These are phyloP conservation scores for Suhomyces taliae DNA, from an alignment of 1,139 yeast species.

Conservation along the genomic window DNA sequence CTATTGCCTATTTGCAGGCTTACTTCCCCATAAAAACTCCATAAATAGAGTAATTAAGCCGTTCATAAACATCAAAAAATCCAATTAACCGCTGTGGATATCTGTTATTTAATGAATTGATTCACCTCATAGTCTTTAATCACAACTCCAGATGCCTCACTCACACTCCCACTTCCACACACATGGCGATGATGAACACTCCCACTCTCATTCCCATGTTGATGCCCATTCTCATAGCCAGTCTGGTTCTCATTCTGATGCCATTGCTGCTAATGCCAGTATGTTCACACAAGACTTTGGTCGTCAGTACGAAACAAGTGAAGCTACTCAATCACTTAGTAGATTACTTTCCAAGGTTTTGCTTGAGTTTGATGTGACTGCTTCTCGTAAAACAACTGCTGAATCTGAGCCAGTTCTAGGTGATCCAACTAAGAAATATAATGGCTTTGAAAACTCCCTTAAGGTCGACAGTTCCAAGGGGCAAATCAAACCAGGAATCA, in stretches of 20 bases:
- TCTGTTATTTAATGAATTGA: no score
- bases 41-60: no score
- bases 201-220: no score
- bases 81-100: no score
- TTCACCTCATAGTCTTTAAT: no score
- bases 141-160: no score
- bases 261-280: constrained; percentile 27
- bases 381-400: constrained; percentile 13
- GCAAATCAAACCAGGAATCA: constrained; percentile 27
- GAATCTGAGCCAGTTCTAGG: constrained; percentile 19
- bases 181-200: no score
- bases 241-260: not conserved
- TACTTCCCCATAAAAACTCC: no score
- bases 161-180: no score
- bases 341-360: constrained; percentile 22
- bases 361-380: constrained; percentile 20
- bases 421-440: constrained; percentile 14
- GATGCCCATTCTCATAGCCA: no score
- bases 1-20: no score
- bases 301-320: constrained; percentile 24
- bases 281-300: constrained; percentile 23
- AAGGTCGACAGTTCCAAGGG: not conserved
- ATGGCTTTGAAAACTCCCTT: constrained; percentile 17
- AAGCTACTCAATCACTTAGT: constrained; percentile 19
- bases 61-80: no score